A percentile compares a stretch with the other conserved stretches of the same genome.
phyloP scores from a whole-genome alignment of 2,329 filamentous ascomycete genomes.

The Penicillium sp. region DNA sequence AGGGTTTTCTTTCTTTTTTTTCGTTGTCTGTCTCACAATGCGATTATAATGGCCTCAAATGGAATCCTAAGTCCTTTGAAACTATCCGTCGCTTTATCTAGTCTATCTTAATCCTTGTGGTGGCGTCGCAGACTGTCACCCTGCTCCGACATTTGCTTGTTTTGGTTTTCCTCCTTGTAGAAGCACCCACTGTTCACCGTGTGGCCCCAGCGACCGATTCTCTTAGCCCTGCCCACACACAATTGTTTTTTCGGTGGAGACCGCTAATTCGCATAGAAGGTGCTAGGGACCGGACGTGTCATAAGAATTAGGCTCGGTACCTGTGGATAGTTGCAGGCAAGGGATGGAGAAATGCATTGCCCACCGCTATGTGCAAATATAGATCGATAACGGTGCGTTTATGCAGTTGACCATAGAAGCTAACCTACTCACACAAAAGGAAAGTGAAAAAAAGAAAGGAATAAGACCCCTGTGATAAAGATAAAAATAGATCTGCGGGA shows the following conservation, averaged over 20 bases:
- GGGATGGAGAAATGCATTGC: background rate
- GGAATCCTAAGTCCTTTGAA: background rate
- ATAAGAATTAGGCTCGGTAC: background rate
- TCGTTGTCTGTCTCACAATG: background rate
- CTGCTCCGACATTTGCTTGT: conserved; percentile 28
- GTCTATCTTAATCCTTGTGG: background rate
- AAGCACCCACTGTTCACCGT: conserved; percentile 18
- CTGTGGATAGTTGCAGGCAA: background rate
- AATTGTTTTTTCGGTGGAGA: conserved; percentile 15
- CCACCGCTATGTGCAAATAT: background rate
- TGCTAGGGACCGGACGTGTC: conserved; percentile 1
- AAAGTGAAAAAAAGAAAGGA: background rate
- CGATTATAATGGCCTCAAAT: background rate
- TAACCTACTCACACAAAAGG: background rate
- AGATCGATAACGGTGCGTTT: background rate
- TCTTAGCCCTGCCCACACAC: conserved; percentile 23
- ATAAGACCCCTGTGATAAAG: background rate
- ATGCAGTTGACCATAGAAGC: background rate
- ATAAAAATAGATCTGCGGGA: background rate
- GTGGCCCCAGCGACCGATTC: conserved; percentile 33
- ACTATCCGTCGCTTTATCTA: background rate
- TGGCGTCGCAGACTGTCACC: background rate
- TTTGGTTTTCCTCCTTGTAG: conserved; percentile 37
- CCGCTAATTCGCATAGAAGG: background rate
- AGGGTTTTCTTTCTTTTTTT: background rate